Base-by-base conservation (phyloP, 805 yeast genomes). In the Lachancea lanzarotensis region DNA sequence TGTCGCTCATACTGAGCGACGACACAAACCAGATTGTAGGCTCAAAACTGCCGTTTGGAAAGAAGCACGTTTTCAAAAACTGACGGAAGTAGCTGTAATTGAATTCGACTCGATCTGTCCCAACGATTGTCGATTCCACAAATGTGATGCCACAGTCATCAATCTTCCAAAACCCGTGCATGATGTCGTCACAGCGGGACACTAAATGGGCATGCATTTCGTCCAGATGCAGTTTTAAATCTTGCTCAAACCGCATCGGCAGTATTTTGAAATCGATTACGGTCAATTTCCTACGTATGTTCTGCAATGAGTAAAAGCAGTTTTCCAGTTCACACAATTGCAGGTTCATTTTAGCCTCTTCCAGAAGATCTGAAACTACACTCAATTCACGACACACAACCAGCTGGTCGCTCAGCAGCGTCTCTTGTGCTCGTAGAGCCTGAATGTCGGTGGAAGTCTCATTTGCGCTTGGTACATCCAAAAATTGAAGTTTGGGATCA, bases 261-360 rank as follows among this genome's bases (percentile, higher is more conserved):
- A 57, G 59, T 5, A 12, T 31, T 6, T 35, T 12, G 17, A 42
- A 17, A 36, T 50, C 52, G 12, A 52, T 35, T 18, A 51, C 52
- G 20, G 48, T 46, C 9, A 61, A 37, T 41, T 55, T 60, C 35
- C 50, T 57, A 16, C 56, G 54, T 35, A 63, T 35, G 9, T 53
- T 51, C 31, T 55, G 49, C 30, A 63, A 44, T 2, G 66, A 60
- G 45, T 59, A 56, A 42, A 57, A 63, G 41, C 66, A 61, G 47
- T 60, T 61, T 39, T 61, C 65, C n/a, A 61, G 49, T 43, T 62
- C 66, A 16, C 51, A 30, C 30, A 52, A 40, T 22, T 57, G 57
- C 17, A 55, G 51, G 47, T 61, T 62, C 5, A 62, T 52, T 18
- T 57, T 57, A 26, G 61, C 55, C 43, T 63, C 67, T 37, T 51